Conservation (phyloP, 805 yeast genomes). For the Metschnikowia dekortorum region DNA sequence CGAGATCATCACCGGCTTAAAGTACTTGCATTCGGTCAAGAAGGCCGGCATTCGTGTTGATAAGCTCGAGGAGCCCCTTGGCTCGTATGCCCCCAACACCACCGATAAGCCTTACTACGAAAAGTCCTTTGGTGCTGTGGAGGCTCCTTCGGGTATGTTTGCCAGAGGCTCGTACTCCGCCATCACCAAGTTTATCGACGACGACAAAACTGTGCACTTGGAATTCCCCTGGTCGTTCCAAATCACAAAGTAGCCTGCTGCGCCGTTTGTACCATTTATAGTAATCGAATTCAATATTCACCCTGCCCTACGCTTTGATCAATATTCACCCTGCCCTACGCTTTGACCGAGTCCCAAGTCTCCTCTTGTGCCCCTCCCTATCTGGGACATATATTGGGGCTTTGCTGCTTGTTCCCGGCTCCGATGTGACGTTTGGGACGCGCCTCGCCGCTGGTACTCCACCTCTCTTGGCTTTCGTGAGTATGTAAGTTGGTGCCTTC, state of each 20-base stretch:
- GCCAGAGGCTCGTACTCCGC: constrained; percentile 87
- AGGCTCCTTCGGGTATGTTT: constrained; percentile 86
- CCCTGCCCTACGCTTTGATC: neutral
- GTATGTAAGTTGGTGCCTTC: neutral
- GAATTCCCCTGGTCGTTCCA: constrained; percentile 82
- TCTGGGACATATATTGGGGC: constrained; percentile 35
- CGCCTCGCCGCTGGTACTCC: neutral
- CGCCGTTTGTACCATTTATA: neutral
- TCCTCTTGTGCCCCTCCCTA: constrained; percentile 15
- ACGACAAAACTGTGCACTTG: constrained; percentile 72
- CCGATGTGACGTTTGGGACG: neutral
- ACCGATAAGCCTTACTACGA: constrained; percentile 73
- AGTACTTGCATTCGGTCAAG: constrained; percentile 78
- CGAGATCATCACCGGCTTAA: constrained; percentile 86
- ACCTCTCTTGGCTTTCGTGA: neutral
- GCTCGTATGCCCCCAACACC: constrained; percentile 88
- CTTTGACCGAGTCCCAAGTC: constrained; percentile 11
- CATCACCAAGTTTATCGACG: constrained; percentile 77
- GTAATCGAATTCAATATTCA: neutral
- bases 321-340: neutral
- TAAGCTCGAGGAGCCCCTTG: constrained; percentile 81
- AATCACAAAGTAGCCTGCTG: constrained; percentile 53
- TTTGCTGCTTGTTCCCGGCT: constrained; percentile 5
- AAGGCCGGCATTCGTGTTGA: constrained; percentile 87
- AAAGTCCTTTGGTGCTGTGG: constrained; percentile 52